Base-by-base conservation (phyloP, 768 basidiomycete genomes). In the Xerocomus potaroensis region DNA sequence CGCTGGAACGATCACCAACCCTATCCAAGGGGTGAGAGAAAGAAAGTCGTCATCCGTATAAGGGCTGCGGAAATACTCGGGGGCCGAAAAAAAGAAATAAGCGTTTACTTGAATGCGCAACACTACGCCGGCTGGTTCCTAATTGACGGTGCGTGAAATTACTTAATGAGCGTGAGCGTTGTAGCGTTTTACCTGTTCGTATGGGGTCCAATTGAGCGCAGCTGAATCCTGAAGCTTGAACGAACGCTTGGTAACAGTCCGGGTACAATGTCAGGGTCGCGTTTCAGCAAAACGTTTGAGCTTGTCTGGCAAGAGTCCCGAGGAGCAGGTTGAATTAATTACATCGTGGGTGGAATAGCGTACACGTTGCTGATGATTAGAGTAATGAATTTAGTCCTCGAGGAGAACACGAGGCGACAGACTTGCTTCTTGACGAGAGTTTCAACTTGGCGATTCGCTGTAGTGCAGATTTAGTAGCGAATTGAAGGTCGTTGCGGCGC, bases 351-450 rank as follows among this genome's bases (percentile, higher is more conserved):
- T 35, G 11, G 21, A 42, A 26, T 34, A n/a, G 50, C 49, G 60
- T 57, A 58, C 55, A 49, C 30, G 3, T n/a, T 35, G 45, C 34
- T 18, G 46, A 32, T 50, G 43, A 38, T 58, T 21, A 33, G 38
- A 32, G 47, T 47, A 49, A 60, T 62, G 32, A 14, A 50, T 47
- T 45, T 14, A 10, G 36, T 41, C 57, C 59, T 55, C 55, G 57
- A 61, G 62, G 62, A 29, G 40, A 26, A 43, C 47, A 57, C 41
- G 57, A 61, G 62, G 59, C 12, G 16, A 38, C 27, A 21, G 29
- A 61, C 22, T 31, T 33, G 21, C 42, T 12, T 21, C 42, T 45
- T 41, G 29, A 12, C 37, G 22, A 22, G 3, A 11, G 36, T 51
- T 33, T 40, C 38, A 3, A 29, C 18, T 34, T 24, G 23, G 23